Evolutionary conservation across 2,329 filamentous ascomycete species (phyloP).

Genomic region (Geosmithia flava): DNA sequence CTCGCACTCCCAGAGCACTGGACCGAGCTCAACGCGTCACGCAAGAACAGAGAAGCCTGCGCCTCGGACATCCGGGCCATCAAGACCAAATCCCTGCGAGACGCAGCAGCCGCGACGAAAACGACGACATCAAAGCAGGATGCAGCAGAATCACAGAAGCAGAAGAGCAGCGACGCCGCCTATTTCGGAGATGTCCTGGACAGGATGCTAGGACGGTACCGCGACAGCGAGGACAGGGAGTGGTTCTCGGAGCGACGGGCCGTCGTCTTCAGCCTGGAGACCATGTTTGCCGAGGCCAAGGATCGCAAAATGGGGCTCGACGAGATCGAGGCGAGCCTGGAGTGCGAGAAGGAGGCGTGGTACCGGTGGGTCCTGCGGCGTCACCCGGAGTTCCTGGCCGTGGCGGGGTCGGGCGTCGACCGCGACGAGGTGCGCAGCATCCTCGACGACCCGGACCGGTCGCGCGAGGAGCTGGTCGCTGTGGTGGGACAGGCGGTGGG

Average conservation of each 20-base stretch:
- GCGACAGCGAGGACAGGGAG: conserved; percentile 22
- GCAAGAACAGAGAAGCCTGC: conserved; percentile 20
- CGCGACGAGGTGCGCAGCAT: conserved; percentile 19
- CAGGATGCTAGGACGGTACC: conserved; percentile 24
- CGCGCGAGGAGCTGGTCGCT: conserved; percentile 21
- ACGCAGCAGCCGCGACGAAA: not conserved
- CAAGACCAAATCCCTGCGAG: conserved; percentile 12
- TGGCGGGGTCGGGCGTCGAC: conserved; percentile 14
- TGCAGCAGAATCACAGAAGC: conserved; percentile 19
- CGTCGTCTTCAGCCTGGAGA: conserved; percentile 37
- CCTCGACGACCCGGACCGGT: conserved; percentile 22
- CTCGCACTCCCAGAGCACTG: conserved; percentile 23
- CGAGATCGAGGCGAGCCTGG: conserved; percentile 35
- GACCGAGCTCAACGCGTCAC: conserved; percentile 21
- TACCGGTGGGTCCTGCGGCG: conserved; percentile 31
- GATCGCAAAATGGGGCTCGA: conserved; percentile 27
- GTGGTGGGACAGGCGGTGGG: conserved; percentile 23
- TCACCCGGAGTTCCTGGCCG: conserved; percentile 23
- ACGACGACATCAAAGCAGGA: conserved; percentile 22
- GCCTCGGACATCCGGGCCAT: conserved; percentile 27
- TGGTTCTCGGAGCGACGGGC: conserved; percentile 38
- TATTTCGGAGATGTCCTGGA: conserved; percentile 36
- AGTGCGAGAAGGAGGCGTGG: conserved; percentile 39
- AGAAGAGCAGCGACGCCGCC: conserved; percentile 25
- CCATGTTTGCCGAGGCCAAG: conserved; percentile 34